Base-by-base conservation (phyloP, 805 yeast species). In the Myxozyma melibiosi region DNA sequence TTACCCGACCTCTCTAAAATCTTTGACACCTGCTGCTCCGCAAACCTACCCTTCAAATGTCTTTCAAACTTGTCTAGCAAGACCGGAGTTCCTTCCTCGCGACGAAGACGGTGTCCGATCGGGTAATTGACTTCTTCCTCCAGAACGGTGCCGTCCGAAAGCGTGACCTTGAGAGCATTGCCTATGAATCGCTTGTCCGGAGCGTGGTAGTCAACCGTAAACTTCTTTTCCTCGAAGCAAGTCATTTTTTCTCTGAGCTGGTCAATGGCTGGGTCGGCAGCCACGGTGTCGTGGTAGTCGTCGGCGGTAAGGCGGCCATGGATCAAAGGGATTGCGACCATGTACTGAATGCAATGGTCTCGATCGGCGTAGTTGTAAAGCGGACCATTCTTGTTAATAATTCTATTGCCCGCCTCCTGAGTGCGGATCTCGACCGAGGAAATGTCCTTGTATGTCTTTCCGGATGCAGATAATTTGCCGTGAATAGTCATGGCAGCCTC, bases 331-430 rank as follows among this genome's bases (percentile, higher is more conserved):
- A 81, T 66, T 18, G 86, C 85, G 45, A 77, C 76, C 85, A 82
- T 82, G 70, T 82, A 82, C 67, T 82, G 86, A 61, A 82, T 81
- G 70, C 85, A 82, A 68, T 82, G 86, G 64, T 82, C 86, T 62
- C 86, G 75, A 68, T 82, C 86, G 20, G 86, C 86, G 66, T 82
- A 82, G 72, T 82, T 82, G 72, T 81, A 75, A 51, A 82, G 70
- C 14, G 85, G 84, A 7, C 86, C 86, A 58, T 71, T 71, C 71
- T 82, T 82, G 69, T 82, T 84, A 58, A 82, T 82, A 67, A 82
- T 82, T 63, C 83, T 72, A 73, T 81, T 74, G 11, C 84, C 85
- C 25, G 86, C 84, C 57, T 81, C 83, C 70, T 82, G 86, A 43
- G 85, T 81, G 63, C 80, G 75, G 65, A 82, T 80, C 51, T 75